Percentiles rank a stretch among this genome's conserved stretches.
Evolutionary conservation across 2,329 filamentous ascomycete species (phyloP).

Genomic region (Pseudonectria foliicola): DNA sequence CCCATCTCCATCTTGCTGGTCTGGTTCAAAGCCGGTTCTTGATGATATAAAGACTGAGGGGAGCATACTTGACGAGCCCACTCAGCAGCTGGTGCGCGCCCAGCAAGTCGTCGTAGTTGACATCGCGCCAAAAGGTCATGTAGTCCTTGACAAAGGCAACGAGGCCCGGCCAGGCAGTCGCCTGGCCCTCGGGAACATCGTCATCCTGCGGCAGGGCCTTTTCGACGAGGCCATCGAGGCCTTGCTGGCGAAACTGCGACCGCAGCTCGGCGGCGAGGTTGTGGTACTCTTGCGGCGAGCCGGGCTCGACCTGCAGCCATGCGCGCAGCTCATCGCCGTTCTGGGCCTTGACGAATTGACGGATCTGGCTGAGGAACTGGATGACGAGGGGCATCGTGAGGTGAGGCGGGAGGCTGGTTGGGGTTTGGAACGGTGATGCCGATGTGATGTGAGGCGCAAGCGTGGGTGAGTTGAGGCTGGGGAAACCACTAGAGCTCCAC

Average conservation of each 20-base stretch:
- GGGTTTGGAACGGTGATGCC: not conserved
- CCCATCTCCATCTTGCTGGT: too few relatives aligned
- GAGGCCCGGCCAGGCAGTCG: conserved; percentile 68
- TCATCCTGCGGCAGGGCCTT: conserved; percentile 57
- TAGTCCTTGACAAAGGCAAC: conserved; percentile 75
- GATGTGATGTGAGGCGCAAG: not conserved
- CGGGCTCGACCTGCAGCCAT: conserved; percentile 70
- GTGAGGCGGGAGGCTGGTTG: conserved; percentile 5
- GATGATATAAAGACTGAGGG: not conserved
- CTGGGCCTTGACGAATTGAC: conserved; percentile 46
- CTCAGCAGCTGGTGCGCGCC: conserved; percentile 69
- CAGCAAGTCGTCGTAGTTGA: conserved; percentile 67
- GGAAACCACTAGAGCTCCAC: conserved; percentile 16
- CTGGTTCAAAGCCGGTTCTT: not conserved
- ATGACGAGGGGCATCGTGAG: conserved; percentile 53
- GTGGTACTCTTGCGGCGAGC: conserved; percentile 59
- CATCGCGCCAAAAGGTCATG: conserved; percentile 71
- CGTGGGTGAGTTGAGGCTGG: conserved; percentile 5
- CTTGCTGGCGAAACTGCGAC: conserved; percentile 42
- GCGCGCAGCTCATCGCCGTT: conserved; percentile 60
- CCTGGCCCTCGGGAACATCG: conserved; percentile 55
- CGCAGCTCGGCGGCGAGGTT: conserved; percentile 62
- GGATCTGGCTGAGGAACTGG: conserved; percentile 61
- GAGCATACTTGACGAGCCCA: conserved; percentile 63
- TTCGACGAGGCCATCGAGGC: conserved; percentile 57